Percentiles rank a stretch among this genome's conserved stretches.
Evolutionary conservation across 257 asterid species (phyloP).

Genomic region (Lavandula angustifolia): DNA sequence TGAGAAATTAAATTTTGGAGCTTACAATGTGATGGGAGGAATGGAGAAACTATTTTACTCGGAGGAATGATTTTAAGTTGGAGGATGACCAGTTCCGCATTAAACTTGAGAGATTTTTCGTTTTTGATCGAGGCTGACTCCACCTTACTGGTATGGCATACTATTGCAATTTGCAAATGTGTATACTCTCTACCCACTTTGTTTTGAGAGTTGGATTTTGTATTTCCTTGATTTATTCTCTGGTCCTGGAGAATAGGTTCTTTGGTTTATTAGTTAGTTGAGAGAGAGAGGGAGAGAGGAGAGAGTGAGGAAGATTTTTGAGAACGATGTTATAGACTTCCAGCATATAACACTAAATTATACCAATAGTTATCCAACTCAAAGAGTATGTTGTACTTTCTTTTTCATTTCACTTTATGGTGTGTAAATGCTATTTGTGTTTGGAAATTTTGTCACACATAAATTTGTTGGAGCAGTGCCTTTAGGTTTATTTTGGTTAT

Average conservation of each 20-base stretch:
- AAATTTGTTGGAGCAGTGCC: constrained; percentile 12
- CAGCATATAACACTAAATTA: constrained; percentile 32
- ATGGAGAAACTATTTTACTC: constrained; percentile 5
- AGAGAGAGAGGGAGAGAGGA: no score
- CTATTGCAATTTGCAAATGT: constrained; percentile 21
- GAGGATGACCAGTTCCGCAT: not conserved
- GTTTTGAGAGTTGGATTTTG: constrained; percentile 41
- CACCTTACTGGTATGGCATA: constrained; percentile 35
- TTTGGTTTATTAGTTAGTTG: no score
- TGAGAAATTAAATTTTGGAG: constrained; percentile 21
- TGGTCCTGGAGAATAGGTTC: no score
- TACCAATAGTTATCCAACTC: constrained; percentile 32
- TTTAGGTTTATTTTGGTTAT: not conserved
- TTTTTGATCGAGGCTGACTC: no score
- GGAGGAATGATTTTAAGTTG: not conserved
- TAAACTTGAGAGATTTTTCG: no score
- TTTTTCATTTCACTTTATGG: constrained; percentile 34
- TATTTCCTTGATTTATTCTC: constrained; percentile 34
- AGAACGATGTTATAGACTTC: constrained; percentile 12
- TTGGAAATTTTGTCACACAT: constrained; percentile 45
- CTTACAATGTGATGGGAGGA: constrained; percentile 20
- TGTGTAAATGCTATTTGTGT: constrained; percentile 51
- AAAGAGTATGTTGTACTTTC: constrained; percentile 58
- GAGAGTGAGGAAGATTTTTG: no score
- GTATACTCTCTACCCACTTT: constrained; percentile 31